These are phyloP conservation scores for Pleodorina starrii DNA, from an alignment of 139 green algal genomes.

Conservation along the genomic window DNA sequence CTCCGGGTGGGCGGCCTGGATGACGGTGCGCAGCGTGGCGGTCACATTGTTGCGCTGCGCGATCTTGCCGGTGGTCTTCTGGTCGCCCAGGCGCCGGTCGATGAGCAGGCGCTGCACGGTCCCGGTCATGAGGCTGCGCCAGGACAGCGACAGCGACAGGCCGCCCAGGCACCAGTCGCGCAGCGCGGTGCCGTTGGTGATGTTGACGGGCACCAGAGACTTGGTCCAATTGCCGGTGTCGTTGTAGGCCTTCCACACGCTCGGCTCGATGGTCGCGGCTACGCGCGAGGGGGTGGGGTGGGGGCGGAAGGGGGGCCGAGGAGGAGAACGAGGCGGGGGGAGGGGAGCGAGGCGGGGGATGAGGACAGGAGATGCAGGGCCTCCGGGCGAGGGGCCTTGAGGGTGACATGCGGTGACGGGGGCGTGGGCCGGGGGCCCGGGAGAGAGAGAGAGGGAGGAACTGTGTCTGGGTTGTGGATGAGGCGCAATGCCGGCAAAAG, in stretches of 20 bases:
- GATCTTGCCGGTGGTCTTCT: slow-evolving; percentile 65
- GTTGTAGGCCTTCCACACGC: slow-evolving; percentile 24
- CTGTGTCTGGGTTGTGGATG: no score
- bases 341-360: no score
- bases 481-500: no score
- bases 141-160: slow-evolving; percentile 12
- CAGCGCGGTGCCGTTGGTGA: slow-evolving; percentile 1
- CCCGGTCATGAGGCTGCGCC: slow-evolving; percentile 34
- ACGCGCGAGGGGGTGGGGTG: neutral
- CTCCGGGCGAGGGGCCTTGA: no score
- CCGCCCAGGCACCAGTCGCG: slow-evolving; percentile 24
- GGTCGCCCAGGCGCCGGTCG: slow-evolving; percentile 61
- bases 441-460: no score
- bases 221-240: slow-evolving; percentile 29
- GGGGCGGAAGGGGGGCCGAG: neutral
- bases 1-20: slow-evolving; percentile 56
- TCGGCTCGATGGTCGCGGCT: neutral
- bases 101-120: slow-evolving; percentile 54
- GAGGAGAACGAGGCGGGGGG: neutral
- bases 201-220: neutral
- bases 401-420: no score
- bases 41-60: slow-evolving; percentile 42
- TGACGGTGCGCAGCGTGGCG: slow-evolving; percentile 41
- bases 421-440: no score
- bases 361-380: no score